Conservation (phyloP, 768 basidiomycete species). For the Lactifluus hygrophoroides region DNA sequence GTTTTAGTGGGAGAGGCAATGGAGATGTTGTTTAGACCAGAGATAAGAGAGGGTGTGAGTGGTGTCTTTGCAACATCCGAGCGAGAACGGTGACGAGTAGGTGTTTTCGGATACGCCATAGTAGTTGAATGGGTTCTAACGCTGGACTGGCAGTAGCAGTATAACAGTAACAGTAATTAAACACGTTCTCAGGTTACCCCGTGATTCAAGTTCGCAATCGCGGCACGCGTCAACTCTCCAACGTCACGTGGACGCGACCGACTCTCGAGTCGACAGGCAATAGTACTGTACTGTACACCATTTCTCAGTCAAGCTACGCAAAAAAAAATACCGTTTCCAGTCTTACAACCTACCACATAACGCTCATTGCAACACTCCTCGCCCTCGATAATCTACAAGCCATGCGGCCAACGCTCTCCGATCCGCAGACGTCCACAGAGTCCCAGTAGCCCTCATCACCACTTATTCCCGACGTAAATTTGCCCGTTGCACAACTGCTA, state of each 20-base stretch:
- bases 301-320: too few relatives aligned
- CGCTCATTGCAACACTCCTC: constrained; percentile 15
- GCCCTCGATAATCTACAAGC: constrained; percentile 6
- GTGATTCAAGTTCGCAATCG: too few relatives aligned
- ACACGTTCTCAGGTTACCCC: too few relatives aligned
- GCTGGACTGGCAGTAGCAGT: too few relatives aligned
- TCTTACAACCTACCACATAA: constrained; percentile 11
- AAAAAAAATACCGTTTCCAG: not conserved
- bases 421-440: constrained; percentile 12
- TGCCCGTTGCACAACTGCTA: constrained; percentile 11
- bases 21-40: constrained; percentile 32
- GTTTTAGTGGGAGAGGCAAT: constrained; percentile 29
- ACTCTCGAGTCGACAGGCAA: not conserved
- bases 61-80: constrained; percentile 41
- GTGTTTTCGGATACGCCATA: constrained; percentile 37
- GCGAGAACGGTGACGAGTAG: constrained; percentile 38
- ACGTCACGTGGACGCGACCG: constrained; percentile 15
- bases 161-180: constrained; percentile 17
- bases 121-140: too few relatives aligned
- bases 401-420: constrained; percentile 9
- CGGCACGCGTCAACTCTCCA: not conserved
- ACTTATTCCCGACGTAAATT: constrained; percentile 6
- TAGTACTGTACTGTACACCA: not conserved
- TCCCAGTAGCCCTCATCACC: constrained; percentile 20
- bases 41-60: constrained; percentile 36